Evolutionary conservation across 257 asterid genomes (phyloP), one percentile per base, ranked within the genome.

Genomic region (Lycium barbarum): DNA sequence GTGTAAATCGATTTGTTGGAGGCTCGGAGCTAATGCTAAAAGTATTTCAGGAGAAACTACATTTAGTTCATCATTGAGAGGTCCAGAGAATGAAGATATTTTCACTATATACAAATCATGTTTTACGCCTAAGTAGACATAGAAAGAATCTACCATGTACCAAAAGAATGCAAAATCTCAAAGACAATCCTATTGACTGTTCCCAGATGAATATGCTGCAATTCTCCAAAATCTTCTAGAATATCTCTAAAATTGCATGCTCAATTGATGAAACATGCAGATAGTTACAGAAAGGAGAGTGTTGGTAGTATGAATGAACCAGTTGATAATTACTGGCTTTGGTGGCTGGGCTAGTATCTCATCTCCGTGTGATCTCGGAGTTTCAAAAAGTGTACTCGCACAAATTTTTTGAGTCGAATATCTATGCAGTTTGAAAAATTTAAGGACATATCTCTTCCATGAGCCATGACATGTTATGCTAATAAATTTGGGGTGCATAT

Each of bases 371-470:
- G 38, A 72, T 36, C 38, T 72, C 10, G 0, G 22, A 49, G 20
- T 74, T 74, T 20, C n/a, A 12, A 47, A 33, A 47, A 20, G 61
- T 49, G 22, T 12, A 20, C 59, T 74, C 20, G 2, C 18, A 18
- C 9, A 12, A 74, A 74, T 13, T 11, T 5, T 45, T 72, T n/a
- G 5, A 72, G 80, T n/a, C 45, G 10, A 72, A 45, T 72, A 45
- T 45, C 58, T 20, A 72, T n/a, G 79, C 80, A 72, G 80, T 22
- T n/a, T 72, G 38, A 14, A 49, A 73, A 51, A 12, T 74, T 74
- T 12, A 72, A 15, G 47, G 81, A 74, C 22, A 74, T 63, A 63
- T 49, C 61, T 47, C 43, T 74, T 74, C 59, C 11, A 2, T 13
- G 43, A 74, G 9, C 62, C 20, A 22, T 74, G 22, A 13, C 61